Base-by-base conservation (phyloP, 331 rosid species). In the Arachis monticola region DNA sequence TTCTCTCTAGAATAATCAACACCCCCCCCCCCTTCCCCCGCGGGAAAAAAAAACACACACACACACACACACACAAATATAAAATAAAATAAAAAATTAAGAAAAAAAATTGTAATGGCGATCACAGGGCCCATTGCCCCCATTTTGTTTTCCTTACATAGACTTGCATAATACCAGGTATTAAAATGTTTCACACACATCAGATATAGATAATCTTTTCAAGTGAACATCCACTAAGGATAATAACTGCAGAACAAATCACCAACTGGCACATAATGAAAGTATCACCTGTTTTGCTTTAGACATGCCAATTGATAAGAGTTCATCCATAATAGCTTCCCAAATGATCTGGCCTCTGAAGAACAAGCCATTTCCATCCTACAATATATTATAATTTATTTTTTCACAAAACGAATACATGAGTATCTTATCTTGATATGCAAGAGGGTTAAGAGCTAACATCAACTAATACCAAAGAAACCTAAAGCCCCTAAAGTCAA, bases 311-410 rank as follows among this genome's bases (percentile, higher is more conserved):
- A 88, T 78, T 59, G 91, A 84, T 72, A 79, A 86, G 82, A 94
- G 83, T 71, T 94, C 96, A 81, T 88, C 87, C 87, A 90, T 86
- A 69, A 90, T 31, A 52, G 87, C 88, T 85, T 90, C 91, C 97
- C 99, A 94, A 62, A 92, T 92, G 82, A 87, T 84, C 84, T 90
- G 93, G 67, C 99, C 99, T 87, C 99, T 88, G 82, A 94, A 94
- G 82, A 85, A 85, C 83, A 94, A 85, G 53, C 62, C 53, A 11
- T 77, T 61, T 75, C 87, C 93, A 77, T 77, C 77, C 92, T 86
- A 76, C 52, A 10, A 71, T 61, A 77, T 52, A 72, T 32, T 79
- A 76, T 58, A 66, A 69, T 45, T 5, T 44, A 5, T 44, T 44
- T 44, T 44, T 70, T 60, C 10, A 5, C 55, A 46, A 56, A 11